Evolutionary conservation across 2,329 filamentous ascomycete species (phyloP).

Genomic region (Diaporthe ampelina): DNA sequence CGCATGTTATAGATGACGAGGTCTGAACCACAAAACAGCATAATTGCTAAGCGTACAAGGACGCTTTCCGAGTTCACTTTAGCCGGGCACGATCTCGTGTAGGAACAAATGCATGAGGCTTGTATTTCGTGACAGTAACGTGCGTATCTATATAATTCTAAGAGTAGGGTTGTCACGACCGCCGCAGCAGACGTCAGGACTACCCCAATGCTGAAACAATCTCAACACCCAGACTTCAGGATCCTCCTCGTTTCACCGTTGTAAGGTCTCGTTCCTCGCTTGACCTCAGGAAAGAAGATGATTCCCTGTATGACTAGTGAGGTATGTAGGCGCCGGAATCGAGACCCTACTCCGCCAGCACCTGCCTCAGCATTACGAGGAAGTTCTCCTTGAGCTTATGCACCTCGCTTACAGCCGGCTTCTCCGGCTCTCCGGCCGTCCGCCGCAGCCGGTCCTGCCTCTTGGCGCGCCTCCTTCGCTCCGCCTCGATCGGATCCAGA

Average conservation of each 20-base stretch:
- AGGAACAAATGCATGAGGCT: slow-evolving; percentile 6
- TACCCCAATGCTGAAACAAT: neutral
- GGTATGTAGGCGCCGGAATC: neutral
- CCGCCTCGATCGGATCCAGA: slow-evolving; percentile 87
- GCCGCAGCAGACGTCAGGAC: neutral
- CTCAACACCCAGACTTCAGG: neutral
- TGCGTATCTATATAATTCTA: slow-evolving; percentile 27
- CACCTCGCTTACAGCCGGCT: slow-evolving; percentile 84
- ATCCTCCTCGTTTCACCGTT: neutral
- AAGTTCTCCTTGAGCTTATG: slow-evolving; percentile 86
- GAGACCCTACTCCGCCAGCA: slow-evolving; percentile 77
- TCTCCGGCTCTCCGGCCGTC: slow-evolving; percentile 85
- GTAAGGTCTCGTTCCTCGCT: no score
- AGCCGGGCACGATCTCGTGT: neutral
- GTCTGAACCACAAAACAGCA: neutral
- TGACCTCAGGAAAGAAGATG: neutral
- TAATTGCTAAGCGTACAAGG: no score
- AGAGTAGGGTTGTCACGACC: neutral
- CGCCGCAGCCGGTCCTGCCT: slow-evolving; percentile 85
- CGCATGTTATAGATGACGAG: neutral
- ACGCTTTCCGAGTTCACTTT: no score
- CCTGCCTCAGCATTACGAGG: slow-evolving; percentile 83
- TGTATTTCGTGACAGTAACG: neutral
- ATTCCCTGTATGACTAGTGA: neutral
- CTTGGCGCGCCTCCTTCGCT: slow-evolving; percentile 82